Percentiles rank a stretch among this genome's conserved stretches.
These are phyloP conservation scores for Boletus vinaceobasis DNA, from an alignment of 768 basidiomycete species.

Conservation along the genomic window DNA sequence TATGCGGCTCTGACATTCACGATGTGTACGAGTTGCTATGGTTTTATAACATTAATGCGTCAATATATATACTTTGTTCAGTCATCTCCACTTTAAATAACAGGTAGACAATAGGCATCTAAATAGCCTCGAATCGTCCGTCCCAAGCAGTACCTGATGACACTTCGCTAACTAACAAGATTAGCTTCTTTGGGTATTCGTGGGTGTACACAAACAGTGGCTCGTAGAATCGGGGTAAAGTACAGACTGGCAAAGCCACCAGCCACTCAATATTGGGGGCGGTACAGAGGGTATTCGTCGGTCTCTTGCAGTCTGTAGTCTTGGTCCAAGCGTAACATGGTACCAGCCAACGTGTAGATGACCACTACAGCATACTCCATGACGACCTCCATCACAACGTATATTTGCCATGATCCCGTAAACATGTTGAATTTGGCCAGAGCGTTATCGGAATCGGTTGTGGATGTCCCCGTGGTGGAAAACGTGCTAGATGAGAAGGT, in stretches of 20 bases:
- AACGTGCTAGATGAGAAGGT: conserved; percentile 50
- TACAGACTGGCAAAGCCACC: neutral
- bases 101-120: neutral
- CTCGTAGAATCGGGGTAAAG: neutral
- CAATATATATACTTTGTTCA: neutral
- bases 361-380: conserved; percentile 54
- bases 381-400: conserved; percentile 53
- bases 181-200: neutral
- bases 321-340: conserved; percentile 27
- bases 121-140: neutral
- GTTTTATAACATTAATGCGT: neutral
- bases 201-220: neutral
- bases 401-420: conserved; percentile 56
- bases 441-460: conserved; percentile 21
- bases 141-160: neutral
- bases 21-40: neutral
- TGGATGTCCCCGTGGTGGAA: conserved; percentile 24
- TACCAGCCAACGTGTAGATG: conserved; percentile 39
- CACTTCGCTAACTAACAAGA: neutral
- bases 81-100: neutral
- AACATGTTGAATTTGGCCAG: conserved; percentile 56
- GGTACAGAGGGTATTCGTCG: conserved; percentile 35
- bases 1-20: conserved; percentile 62
- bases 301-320: conserved; percentile 26
- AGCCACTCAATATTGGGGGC: conserved; percentile 25